Conservation (phyloP, 2,329 filamentous ascomycete species). For the Cryphonectria naterciae region DNA sequence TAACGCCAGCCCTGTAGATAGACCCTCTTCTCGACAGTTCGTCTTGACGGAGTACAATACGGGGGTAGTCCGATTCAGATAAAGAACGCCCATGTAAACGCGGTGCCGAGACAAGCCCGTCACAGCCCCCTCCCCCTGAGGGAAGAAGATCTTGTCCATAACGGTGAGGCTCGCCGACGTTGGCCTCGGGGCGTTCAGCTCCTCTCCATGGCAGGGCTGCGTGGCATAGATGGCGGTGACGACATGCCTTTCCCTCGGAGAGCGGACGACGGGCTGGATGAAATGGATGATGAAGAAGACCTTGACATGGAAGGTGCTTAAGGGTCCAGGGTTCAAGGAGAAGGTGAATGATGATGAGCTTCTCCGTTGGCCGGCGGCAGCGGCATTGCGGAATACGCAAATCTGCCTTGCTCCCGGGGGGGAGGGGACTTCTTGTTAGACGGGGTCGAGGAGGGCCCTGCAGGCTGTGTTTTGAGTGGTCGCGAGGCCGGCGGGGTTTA, state of each 20-base stretch:
- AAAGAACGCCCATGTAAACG: not conserved
- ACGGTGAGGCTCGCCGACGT: conserved; percentile 91
- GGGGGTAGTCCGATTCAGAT: conserved; percentile 65
- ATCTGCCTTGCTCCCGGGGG: not conserved
- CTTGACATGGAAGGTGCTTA: conserved; percentile 83
- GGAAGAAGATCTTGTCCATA: conserved; percentile 93
- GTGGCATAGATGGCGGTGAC: conserved; percentile 91
- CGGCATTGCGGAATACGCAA: conserved; percentile 70
- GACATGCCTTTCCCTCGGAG: conserved; percentile 84
- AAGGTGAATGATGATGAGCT: conserved; percentile 67
- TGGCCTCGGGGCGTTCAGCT: conserved; percentile 76
- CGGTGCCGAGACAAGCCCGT: not conserved
- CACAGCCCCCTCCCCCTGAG: conserved; percentile 41
- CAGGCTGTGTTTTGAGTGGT: not conserved
- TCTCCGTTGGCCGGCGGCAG: conserved; percentile 70
- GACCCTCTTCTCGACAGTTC: conserved; percentile 80
- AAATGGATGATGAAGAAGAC: conserved; percentile 91
- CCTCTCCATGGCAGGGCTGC: conserved; percentile 81
- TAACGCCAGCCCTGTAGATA: conserved; percentile 73
- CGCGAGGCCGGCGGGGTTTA: not conserved
- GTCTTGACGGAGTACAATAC: conserved; percentile 79
- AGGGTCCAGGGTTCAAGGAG: conserved; percentile 70
- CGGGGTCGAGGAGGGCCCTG: not conserved
- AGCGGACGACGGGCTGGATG: conserved; percentile 56
- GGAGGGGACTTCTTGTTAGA: not conserved